Base-by-base conservation (phyloP, 1,139 yeast species). In the Chernovozyma aurita region DNA sequence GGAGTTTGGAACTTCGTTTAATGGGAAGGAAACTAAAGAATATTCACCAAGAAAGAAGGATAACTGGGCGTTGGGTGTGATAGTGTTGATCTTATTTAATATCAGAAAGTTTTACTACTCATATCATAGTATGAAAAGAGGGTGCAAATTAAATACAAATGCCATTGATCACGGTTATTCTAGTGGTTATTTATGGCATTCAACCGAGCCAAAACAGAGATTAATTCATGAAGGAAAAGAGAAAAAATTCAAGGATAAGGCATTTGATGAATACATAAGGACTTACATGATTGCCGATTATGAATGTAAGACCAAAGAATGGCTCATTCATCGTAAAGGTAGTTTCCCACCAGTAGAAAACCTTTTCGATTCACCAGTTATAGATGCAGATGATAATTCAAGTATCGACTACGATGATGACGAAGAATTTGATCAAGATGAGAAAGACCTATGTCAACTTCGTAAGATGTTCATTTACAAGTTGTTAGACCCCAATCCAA, bases 11-110 rank as follows among this genome's bases (percentile, higher is more conserved):
- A 24, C 30, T 7, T 11, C 22, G 8, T 12, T 22, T 11, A 24
- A 51, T 11, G 33, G 30, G 6, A 21, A 24, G 4, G 5, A 21
- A 4, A 14, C 55, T 3, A 55, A 56, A 12, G 55, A 52, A 14
- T 78, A 77, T 48, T 83, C 81, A 38, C 76, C 84, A 18, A 53
- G 79, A 40, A 61, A 70, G 31, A 83, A 79, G 33, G 90, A 82
- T 52, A 70, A 77, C 40, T 82, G 88, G 88, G 78, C 86, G 4
- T 58, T 78, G 32, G 90, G 87, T 32, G 67, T 82, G 1, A 64
- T 82, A 4, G 48, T 52, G 1, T 40, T 63, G 14, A 52, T 59
- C 3, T 42, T 65, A 13, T 63, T 61, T 39, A 62, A 62, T 39
- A 51, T 65, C 33, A 46, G 69, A 27, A 51, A 54, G 33, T 47